phyloP scores from a whole-genome alignment of 768 basidiomycete genomes.

The Termitomyces bulborhizus region DNA sequence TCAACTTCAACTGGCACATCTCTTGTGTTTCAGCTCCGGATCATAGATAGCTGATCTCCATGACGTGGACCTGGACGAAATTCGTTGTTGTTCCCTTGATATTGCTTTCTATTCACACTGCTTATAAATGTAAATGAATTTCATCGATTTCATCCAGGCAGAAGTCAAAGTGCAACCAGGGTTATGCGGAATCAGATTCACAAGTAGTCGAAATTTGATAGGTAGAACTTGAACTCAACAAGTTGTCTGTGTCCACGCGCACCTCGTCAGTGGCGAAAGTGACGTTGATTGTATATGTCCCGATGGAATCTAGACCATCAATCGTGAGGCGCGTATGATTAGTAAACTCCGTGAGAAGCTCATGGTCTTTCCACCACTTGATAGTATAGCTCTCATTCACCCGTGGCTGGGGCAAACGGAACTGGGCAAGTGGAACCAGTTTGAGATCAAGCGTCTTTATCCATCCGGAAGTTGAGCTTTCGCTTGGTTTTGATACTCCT shows the following conservation, averaged over 20 bases:
- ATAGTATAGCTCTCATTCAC: constrained; percentile 48
- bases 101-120: background rate
- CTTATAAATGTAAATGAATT: background rate
- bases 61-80: too few species aligned
- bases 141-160: background rate
- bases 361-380: constrained; percentile 47
- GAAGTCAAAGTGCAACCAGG: background rate
- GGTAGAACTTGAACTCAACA: constrained; percentile 11
- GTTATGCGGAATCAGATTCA: background rate
- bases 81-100: background rate
- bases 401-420: constrained; percentile 27
- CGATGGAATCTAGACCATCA: constrained; percentile 26
- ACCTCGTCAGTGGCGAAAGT: constrained; percentile 54
- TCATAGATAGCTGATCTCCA: too few species aligned
- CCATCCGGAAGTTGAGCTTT: constrained; percentile 7
- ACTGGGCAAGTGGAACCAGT: constrained; percentile 58
- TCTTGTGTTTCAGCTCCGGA: too few species aligned
- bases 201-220: constrained; percentile 9
- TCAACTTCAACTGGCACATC: too few species aligned
- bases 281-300: constrained; percentile 41
- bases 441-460: constrained; percentile 35
- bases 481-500: background rate
- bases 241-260: constrained; percentile 33
- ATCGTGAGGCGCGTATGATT: constrained; percentile 48
- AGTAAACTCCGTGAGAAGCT: constrained; percentile 33